These are phyloP conservation scores for Castanopsis chinensis DNA, from an alignment of 306 rosid genomes.

Conservation along the genomic window DNA sequence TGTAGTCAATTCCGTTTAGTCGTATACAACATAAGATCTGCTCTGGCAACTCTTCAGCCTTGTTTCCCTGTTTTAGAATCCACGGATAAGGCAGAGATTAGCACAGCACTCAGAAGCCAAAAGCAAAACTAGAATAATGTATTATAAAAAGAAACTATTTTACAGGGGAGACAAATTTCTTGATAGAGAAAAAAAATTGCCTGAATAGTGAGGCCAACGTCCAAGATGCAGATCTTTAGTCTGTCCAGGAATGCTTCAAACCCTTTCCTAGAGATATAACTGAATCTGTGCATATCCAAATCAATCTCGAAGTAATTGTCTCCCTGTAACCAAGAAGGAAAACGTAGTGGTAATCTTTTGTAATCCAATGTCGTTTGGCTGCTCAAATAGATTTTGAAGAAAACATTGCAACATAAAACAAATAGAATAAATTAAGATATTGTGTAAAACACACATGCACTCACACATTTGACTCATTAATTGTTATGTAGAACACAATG, in stretches of 20 bases:
- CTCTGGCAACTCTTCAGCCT: conserved; percentile 92
- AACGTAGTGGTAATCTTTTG: background rate
- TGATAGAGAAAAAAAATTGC: conserved; percentile 34
- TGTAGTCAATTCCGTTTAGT: conserved; percentile 77
- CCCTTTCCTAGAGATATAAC: conserved; percentile 93
- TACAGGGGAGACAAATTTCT: background rate
- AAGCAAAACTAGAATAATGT: background rate
- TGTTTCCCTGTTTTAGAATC: conserved; percentile 71
- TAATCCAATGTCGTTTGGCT: background rate
- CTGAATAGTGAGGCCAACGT: conserved; percentile 98
- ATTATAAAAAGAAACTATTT: too few relatives aligned
- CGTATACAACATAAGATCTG: conserved; percentile 87
- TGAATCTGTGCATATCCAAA: conserved; percentile 96
- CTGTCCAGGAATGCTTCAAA: conserved; percentile 89
- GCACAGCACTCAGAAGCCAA: conserved; percentile 1
- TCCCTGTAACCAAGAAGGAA: conserved; percentile 45
- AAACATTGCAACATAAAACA: background rate
- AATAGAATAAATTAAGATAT: background rate
- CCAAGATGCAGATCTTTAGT: conserved; percentile 74
- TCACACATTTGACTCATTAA: background rate
- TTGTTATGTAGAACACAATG: too few relatives aligned
- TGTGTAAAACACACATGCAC: background rate
- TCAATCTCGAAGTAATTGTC: conserved; percentile 96
- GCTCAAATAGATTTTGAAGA: background rate
- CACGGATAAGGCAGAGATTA: conserved; percentile 7